A percentile compares a stretch with the other conserved stretches of the same genome.
Conservation (phyloP, 495 filamentous ascomycete genomes). For the Letharia lupina region DNA sequence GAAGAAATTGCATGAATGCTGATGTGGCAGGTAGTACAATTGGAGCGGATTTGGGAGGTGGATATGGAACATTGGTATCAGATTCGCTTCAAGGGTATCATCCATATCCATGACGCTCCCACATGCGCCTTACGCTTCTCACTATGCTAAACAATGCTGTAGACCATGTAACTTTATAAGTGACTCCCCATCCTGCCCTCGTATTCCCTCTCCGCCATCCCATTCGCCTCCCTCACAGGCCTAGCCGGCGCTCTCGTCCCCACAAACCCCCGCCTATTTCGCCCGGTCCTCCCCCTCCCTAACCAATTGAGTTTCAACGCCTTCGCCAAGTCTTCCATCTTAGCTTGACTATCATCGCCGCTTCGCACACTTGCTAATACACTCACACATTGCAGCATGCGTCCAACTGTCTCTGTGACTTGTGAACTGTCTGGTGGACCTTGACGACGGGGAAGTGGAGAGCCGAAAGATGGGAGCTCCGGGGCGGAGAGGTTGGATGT, state of each 20-base stretch:
- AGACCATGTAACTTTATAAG: background rate
- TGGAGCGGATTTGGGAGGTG: no score
- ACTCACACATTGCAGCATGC: slow-evolving; percentile 94
- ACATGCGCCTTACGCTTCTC: background rate
- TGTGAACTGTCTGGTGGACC: slow-evolving; percentile 58
- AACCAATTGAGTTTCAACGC: slow-evolving; percentile 95
- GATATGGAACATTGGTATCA: no score
- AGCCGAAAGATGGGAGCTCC: slow-evolving; percentile 48
- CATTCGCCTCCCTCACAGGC: slow-evolving; percentile 9
- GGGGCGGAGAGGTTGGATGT: slow-evolving; percentile 74
- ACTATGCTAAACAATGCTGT: background rate
- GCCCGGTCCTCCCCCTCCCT: slow-evolving; percentile 76
- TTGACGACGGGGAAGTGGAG: slow-evolving; percentile 37
- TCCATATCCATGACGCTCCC: background rate
- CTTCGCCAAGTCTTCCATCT: slow-evolving; percentile 74
- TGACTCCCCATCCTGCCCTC: background rate
- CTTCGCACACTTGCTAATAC: slow-evolving; percentile 72
- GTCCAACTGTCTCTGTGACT: slow-evolving; percentile 84
- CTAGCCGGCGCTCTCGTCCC: slow-evolving; percentile 48
- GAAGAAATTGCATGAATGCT: no score
- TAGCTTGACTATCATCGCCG: slow-evolving; percentile 63
- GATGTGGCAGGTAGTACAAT: no score
- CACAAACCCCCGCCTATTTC: slow-evolving; percentile 84
- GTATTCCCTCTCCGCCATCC: slow-evolving; percentile 2
- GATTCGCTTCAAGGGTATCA: background rate